These are phyloP conservation scores for Schizopora paradoxa DNA, from an alignment of 1,284 basidiomycete species.

Conservation along the genomic window DNA sequence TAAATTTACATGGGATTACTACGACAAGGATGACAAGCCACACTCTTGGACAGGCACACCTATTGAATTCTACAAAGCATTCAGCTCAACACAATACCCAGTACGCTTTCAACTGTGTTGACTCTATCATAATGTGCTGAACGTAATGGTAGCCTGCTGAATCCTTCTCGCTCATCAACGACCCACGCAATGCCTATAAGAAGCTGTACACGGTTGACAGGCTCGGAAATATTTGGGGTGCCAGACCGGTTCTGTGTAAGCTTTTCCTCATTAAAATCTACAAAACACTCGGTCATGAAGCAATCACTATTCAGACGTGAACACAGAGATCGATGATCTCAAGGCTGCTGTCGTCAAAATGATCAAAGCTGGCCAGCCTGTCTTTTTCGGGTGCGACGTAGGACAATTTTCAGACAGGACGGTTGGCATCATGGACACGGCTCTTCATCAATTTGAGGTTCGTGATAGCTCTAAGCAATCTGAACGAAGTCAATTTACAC, in stretches of 20 bases:
- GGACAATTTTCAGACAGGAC: constrained; percentile 70
- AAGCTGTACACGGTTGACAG: constrained; percentile 91
- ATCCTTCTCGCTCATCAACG: constrained; percentile 90
- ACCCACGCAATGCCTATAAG: constrained; percentile 81
- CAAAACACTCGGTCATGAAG: too few relatives aligned
- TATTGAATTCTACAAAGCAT: constrained; percentile 69
- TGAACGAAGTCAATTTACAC: constrained; percentile 12
- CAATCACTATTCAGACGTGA: constrained; percentile 70
- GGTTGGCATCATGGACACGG: constrained; percentile 82
- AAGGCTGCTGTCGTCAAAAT: constrained; percentile 79
- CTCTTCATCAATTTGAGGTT: constrained; percentile 78
- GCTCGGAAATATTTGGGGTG: constrained; percentile 90
- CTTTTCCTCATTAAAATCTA: constrained; percentile 6
- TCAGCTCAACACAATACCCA: constrained; percentile 50
- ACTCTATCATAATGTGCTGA: not conserved
- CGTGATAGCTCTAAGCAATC: constrained; percentile 18
- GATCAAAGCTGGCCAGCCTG: constrained; percentile 86
- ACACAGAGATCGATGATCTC: constrained; percentile 77
- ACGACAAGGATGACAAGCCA: constrained; percentile 76
- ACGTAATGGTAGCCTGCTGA: constrained; percentile 47
- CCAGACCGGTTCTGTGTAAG: constrained; percentile 75
- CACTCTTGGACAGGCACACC: constrained; percentile 78
- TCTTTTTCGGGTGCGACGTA: constrained; percentile 94
- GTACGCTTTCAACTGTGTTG: constrained; percentile 30
- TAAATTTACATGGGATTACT: constrained; percentile 84